A percentile compares a stretch with the other conserved stretches of the same genome.
These are phyloP conservation scores for Penstemon barbatus DNA, from an alignment of 257 asterid species.

Conservation along the genomic window DNA sequence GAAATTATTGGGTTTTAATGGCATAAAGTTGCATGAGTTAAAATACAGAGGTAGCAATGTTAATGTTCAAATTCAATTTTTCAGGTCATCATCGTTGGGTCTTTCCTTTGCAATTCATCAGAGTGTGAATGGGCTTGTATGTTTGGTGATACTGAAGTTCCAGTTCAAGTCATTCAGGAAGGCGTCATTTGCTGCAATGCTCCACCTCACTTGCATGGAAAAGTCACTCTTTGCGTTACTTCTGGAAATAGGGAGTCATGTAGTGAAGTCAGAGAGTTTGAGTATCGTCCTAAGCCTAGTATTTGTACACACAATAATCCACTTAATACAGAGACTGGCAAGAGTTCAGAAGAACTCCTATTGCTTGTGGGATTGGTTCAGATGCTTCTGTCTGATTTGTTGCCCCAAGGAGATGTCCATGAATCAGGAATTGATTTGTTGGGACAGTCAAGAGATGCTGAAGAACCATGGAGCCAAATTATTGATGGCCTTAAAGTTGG, in stretches of 20 bases:
- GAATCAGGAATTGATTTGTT: slow-evolving; percentile 47
- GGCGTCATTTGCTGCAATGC: slow-evolving; percentile 84
- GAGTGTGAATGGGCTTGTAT: slow-evolving; percentile 81
- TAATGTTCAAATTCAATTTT: slow-evolving; percentile 24
- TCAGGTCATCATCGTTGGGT: slow-evolving; percentile 84
- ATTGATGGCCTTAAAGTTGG: slow-evolving; percentile 64
- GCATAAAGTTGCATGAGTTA: background rate
- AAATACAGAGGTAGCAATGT: slow-evolving; percentile 23
- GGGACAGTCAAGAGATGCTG: slow-evolving; percentile 48
- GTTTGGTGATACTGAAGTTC: slow-evolving; percentile 92
- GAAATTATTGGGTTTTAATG: slow-evolving; percentile 9
- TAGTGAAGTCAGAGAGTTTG: slow-evolving; percentile 85
- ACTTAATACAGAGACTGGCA: slow-evolving; percentile 46
- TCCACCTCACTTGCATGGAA: slow-evolving; percentile 74
- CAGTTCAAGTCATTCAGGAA: slow-evolving; percentile 74
- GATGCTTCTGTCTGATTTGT: slow-evolving; percentile 64
- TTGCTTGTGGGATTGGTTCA: slow-evolving; percentile 76
- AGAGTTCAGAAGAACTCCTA: slow-evolving; percentile 67
- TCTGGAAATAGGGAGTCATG: slow-evolving; percentile 82
- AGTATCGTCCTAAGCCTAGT: slow-evolving; percentile 58
- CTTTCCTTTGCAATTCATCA: slow-evolving; percentile 70
- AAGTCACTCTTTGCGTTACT: slow-evolving; percentile 71
- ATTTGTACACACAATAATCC: slow-evolving; percentile 37
- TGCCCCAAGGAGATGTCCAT: slow-evolving; percentile 40
- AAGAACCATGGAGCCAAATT: slow-evolving; percentile 69